Base-by-base conservation (phyloP, 768 basidiomycete genomes). In the Suillus luteus region DNA sequence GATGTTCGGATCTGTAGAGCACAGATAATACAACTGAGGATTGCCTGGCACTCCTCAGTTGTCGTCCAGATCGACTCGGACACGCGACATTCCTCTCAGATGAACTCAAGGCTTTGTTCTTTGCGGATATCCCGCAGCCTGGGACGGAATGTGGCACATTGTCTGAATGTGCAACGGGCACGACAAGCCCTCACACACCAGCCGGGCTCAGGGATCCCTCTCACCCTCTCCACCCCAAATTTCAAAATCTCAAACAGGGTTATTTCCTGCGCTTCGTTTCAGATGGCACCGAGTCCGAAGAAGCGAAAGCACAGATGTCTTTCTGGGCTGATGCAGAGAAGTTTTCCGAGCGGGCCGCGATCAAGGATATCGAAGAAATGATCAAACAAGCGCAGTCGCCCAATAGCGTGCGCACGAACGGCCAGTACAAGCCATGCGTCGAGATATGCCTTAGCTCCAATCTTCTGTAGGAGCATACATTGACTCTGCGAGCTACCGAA, bases 51-150 rank as follows among this genome's bases (percentile, higher is more conserved):
- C 77, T 94, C 10, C 81, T 94, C 0, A 83, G 84, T 1, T 87
- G 82, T 73, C 73, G 76, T 27, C 92, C 92, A 0, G 80, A 88
- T 60, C 80, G 93, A 48, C 78, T 95, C 0, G 90, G 93, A 0
- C 93, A 95, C 64, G 93, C 91, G 2, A 94, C 93, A 0, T 94
- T 91, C 75, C 81, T 95, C 24, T 78, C 86, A 64, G 83, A 84
- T 2, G 84, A 85, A 55, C 84, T 86, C 0, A 83, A 84, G 64
- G 73, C 77, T 1, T 72, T 87, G 48, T 89, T 92, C 10, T 75
- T 84, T 59, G 70, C 72, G 11, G 69, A 72, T 49, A 63, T 75
- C 48, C 71, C 72, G 31, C 68, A 72, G 1, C 61, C 62, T 3
- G 33, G 65, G 59, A 24, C 61, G 3, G 62, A 75, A 22, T 37